A percentile compares a stretch with the other conserved stretches of the same genome.
These are phyloP conservation scores for Phytophthora fragariaefolia DNA, from an alignment of 352 stramenopile genomes.

Conservation along the genomic window DNA sequence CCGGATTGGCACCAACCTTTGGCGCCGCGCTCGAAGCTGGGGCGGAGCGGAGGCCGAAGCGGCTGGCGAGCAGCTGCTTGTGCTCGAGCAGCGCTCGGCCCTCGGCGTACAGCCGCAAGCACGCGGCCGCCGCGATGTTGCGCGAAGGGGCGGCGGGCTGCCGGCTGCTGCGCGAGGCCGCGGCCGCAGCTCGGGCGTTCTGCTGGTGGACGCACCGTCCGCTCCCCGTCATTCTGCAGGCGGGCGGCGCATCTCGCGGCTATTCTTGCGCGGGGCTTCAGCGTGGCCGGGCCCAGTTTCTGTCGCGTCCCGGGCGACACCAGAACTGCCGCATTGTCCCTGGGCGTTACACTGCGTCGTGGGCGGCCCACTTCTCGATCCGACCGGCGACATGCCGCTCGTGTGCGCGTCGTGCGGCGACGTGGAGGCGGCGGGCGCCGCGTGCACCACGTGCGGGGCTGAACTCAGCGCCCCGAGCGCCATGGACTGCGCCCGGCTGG, in stretches of 20 bases:
- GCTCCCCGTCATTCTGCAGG: too few species aligned
- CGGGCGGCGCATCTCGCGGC: too few species aligned
- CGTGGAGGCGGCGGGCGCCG: not conserved
- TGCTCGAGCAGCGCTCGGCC: conserved; percentile 59
- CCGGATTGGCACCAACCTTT: not conserved
- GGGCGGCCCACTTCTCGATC: conserved; percentile 8
- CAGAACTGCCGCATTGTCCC: too few species aligned
- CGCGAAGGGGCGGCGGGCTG: not conserved
- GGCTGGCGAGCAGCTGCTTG: conserved; percentile 63
- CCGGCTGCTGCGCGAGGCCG: not conserved
- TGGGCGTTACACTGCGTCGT: too few species aligned
- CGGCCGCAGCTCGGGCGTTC: conserved; percentile 16
- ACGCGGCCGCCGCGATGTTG: conserved; percentile 34
- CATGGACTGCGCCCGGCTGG: conserved; percentile 73
- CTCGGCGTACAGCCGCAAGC: conserved; percentile 65
- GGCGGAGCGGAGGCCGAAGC: conserved; percentile 51
- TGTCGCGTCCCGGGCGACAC: too few species aligned
- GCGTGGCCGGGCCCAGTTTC: too few species aligned
- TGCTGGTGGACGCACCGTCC: conserved; percentile 29
- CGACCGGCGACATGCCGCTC: conserved; percentile 6
- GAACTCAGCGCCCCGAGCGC: conserved; percentile 43
- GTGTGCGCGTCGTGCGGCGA: conserved; percentile 48
- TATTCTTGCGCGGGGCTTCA: too few species aligned
- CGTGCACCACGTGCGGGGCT: conserved; percentile 52
- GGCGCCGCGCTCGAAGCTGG: too few species aligned